Evolutionary conservation across 495 filamentous ascomycete genomes (phyloP).

Genomic region (Penicillium coffeae): DNA sequence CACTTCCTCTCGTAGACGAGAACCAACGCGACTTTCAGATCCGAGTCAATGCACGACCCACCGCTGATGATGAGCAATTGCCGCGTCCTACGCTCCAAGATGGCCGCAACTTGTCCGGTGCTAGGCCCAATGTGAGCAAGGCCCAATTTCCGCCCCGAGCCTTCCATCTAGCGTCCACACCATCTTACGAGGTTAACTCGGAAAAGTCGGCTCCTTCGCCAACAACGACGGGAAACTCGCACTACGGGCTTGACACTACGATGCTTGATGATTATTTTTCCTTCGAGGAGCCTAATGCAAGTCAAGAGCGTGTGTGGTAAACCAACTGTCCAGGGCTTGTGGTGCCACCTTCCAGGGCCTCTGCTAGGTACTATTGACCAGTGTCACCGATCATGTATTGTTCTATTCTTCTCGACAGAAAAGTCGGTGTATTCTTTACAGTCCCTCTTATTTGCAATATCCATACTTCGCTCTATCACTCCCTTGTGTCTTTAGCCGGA

Average conservation of each 20-base stretch:
- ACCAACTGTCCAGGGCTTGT: not conserved
- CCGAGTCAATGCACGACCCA: conserved; percentile 1
- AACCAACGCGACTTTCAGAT: not conserved
- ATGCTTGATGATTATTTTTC: not conserved
- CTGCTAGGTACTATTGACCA: not conserved
- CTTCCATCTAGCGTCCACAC: conserved; percentile 18
- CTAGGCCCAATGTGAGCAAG: conserved; percentile 13
- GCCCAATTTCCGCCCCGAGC: conserved; percentile 17
- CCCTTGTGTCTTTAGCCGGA: too few species aligned
- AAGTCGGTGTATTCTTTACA: too few species aligned
- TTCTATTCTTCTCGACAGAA: not conserved
- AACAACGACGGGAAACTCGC: too few species aligned
- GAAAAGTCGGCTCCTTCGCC: too few species aligned
- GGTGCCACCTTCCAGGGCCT: not conserved
- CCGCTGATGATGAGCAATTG: conserved; percentile 6
- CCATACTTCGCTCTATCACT: too few species aligned
- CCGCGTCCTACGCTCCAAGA: conserved; percentile 7
- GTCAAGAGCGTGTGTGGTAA: not conserved
- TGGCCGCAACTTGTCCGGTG: conserved; percentile 12
- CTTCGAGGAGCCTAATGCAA: not conserved
- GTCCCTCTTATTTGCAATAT: too few species aligned
- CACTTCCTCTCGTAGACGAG: conserved; percentile 9
- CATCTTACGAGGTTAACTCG: conserved; percentile 22
- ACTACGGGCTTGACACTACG: not conserved
- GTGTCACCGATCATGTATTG: not conserved